A percentile compares a stretch with the other conserved stretches of the same genome.
Evolutionary conservation across 164 flowering plant genomes (phyloP).

Genomic region (Malania oleifera): DNA sequence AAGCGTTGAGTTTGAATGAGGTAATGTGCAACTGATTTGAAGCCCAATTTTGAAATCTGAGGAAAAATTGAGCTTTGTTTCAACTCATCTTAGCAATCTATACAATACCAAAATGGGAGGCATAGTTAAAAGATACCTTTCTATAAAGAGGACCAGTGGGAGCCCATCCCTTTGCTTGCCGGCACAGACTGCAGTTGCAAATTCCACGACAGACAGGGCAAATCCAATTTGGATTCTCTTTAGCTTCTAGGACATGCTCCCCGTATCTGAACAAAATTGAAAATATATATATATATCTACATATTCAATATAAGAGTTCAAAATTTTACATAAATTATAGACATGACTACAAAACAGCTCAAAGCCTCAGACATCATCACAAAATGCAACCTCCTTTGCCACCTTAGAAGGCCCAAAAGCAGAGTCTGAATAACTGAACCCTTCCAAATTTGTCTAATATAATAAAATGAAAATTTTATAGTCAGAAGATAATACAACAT

Average conservation of each 20-base stretch:
- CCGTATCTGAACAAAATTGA: slow-evolving; percentile 79
- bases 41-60: slow-evolving; percentile 63
- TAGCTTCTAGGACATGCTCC: slow-evolving; percentile 83
- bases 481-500: too few relatives aligned
- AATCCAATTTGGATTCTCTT: slow-evolving; percentile 68
- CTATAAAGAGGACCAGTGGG: slow-evolving; percentile 74
- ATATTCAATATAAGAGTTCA: too few relatives aligned
- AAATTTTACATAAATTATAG: too few relatives aligned
- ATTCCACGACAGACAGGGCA: slow-evolving; percentile 95
- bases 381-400: too few relatives aligned
- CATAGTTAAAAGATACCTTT: slow-evolving; percentile 42
- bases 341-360: too few relatives aligned
- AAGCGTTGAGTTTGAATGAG: slow-evolving; percentile 58
- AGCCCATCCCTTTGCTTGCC: slow-evolving; percentile 81
- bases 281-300: too few relatives aligned
- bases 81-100: not conserved
- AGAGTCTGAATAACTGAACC: too few relatives aligned
- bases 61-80: slow-evolving; percentile 8
- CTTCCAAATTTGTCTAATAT: too few relatives aligned
- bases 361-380: too few relatives aligned
- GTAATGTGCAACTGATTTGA: slow-evolving; percentile 88
- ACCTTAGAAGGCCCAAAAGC: too few relatives aligned
- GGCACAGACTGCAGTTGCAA: slow-evolving; percentile 93
- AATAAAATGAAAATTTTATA: too few relatives aligned
- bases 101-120: not conserved